Conservation (phyloP, 805 yeast species). For the Yamadazyma kitorensis region DNA sequence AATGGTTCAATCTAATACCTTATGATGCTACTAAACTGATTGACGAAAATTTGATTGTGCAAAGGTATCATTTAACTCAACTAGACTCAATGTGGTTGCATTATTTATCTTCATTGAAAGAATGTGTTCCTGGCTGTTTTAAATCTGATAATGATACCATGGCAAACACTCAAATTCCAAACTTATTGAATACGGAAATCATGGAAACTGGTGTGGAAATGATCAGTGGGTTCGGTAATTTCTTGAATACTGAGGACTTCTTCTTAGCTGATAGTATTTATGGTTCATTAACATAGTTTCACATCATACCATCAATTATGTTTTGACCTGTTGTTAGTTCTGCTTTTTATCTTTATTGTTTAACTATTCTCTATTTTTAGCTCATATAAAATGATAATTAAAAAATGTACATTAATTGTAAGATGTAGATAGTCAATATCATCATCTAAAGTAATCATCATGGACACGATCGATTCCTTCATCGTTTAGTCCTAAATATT, state of each 20-base stretch:
- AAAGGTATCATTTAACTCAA: slow-evolving; percentile 11
- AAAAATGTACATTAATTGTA: no score
- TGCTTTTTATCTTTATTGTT: no score
- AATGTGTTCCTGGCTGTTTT: slow-evolving; percentile 9
- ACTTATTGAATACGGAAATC: slow-evolving; percentile 7
- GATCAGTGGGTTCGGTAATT: slow-evolving; percentile 7
- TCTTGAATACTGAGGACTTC: slow-evolving; percentile 9
- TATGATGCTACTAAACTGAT: slow-evolving; percentile 7
- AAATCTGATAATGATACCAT: slow-evolving; percentile 4
- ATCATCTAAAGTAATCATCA: slow-evolving; percentile 12
- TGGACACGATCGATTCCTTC: slow-evolving; percentile 8
- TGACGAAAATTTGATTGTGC: slow-evolving; percentile 10
- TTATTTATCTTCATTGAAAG: slow-evolving; percentile 1
- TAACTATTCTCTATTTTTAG: no score
- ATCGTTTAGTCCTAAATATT: slow-evolving; percentile 7
- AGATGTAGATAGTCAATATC: neutral
- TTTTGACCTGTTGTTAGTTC: no score
- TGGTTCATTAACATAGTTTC: slow-evolving; percentile 1
- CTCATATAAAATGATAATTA: no score
- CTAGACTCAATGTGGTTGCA: slow-evolving; percentile 11
- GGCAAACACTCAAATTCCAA: slow-evolving; percentile 6
- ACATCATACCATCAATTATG: no score
- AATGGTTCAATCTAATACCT: slow-evolving; percentile 12
- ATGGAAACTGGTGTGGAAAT: slow-evolving; percentile 2
- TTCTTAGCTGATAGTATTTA: slow-evolving; percentile 6